Percentiles rank a stretch among this genome's conserved stretches.
These are phyloP conservation scores for Plasmodium vinckei DNA, from an alignment of 169 alveolate species.

Conservation along the genomic window DNA sequence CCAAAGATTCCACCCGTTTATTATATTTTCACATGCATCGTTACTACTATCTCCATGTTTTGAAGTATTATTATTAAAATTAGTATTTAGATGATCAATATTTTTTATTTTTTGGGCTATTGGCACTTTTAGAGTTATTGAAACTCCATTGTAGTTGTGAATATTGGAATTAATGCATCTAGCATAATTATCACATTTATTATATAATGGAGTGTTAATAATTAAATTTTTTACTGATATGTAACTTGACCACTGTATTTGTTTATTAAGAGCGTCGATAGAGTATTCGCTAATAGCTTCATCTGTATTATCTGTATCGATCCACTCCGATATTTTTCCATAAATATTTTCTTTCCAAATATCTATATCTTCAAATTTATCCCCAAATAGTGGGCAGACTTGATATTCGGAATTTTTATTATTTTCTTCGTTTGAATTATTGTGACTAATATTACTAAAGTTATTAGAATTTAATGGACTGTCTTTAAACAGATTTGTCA, in stretches of 20 bases:
- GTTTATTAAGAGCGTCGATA: constrained; percentile 64
- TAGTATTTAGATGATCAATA: not conserved
- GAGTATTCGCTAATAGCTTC: constrained; percentile 19
- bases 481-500: constrained; percentile 31
- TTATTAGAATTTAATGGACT: not conserved
- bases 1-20: constrained; percentile 74
- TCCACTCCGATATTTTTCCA: constrained; percentile 64
- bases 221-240: constrained; percentile 37
- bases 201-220: constrained; percentile 34
- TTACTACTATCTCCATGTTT: not conserved
- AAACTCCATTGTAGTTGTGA: constrained; percentile 34
- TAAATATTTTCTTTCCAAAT: constrained; percentile 63
- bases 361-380: constrained; percentile 41
- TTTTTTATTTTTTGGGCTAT: not conserved
- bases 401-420: constrained; percentile 5
- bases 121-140: constrained; percentile 49
- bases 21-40: not conserved
- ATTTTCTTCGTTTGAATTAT: not conserved
- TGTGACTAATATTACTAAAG: not conserved
- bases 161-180: constrained; percentile 60
- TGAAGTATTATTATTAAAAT: not conserved
- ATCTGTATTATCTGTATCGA: constrained; percentile 47
- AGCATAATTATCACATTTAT: constrained; percentile 66
- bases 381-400: constrained; percentile 64
- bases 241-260: constrained; percentile 73